Base-by-base conservation (phyloP, 192 early-diverging fungal genomes). In the Spinellus fusiger region DNA sequence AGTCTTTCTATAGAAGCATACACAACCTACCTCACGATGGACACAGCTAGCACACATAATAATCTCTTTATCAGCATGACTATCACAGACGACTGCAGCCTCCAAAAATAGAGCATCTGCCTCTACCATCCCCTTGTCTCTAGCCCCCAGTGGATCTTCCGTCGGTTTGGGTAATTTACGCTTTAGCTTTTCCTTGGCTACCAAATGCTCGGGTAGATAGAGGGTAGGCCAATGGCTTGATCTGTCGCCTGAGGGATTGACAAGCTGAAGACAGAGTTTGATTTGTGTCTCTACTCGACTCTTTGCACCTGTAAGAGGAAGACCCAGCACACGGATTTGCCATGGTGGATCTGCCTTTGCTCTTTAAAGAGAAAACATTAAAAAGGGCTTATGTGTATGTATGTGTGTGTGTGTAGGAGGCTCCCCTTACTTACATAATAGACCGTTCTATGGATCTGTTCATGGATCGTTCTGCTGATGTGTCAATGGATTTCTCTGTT, bases 231-330 rank as follows among this genome's bases (percentile, higher is more conserved):
- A 91, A 62, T 78, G 67, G 16, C 74, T 76, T 20, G 78, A 85
- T 23, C 80, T 75, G 54, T 86, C 82, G 37, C 88, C 87, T 38
- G 62, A 35, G 54, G 68, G 56, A 13, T 75, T 79, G 1, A 82
- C 76, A 27, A 93, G 73, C 57, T 89, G 84, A 61, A 93, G 56
- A 18, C 87, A 89, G 22, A 92, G 74, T 52, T 89, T 89, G 68
- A 89, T 90, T 70, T 91, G 91, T 44, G 91, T 93, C 69, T 93
- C 90, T 32, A 92, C 90, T 12, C 90, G 75, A 28, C 86, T 89
- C 59, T 89, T 87, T 29, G 83, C 80, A 4, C 73, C 73, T 10
- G 59, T 59, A n/a, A 48, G 47, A 22, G 73, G 65, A 23, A 74
- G 46, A 22, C 73, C 73, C 12, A 70, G 38, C 6, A 74, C 69